Evolutionary conservation across 345 rosid species (phyloP).

Genomic region (Ailanthus altissimus): DNA sequence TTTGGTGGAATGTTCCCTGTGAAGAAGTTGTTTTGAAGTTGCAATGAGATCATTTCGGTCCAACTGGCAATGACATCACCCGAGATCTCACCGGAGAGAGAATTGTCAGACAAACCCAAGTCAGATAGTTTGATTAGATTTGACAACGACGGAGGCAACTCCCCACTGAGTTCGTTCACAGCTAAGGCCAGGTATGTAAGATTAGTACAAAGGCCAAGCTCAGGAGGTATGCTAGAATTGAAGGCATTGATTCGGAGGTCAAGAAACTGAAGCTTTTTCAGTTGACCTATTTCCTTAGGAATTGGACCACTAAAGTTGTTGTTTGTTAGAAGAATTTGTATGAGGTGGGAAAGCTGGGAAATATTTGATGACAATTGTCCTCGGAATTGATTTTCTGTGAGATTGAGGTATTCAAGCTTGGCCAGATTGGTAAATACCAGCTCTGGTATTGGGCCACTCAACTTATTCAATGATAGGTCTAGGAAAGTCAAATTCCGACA

Average conservation of each 20-base stretch:
- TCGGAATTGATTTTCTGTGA: constrained; percentile 37
- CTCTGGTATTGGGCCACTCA: constrained; percentile 48
- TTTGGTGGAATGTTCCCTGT: constrained; percentile 50
- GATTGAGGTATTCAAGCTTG: constrained; percentile 46
- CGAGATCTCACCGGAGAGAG: constrained; percentile 47
- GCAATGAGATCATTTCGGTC: constrained; percentile 49
- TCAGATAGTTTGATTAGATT: constrained; percentile 34
- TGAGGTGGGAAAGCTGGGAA: constrained; percentile 47
- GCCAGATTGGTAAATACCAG: constrained; percentile 40
- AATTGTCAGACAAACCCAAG: constrained; percentile 44
- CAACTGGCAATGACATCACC: constrained; percentile 45
- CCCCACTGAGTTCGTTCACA: constrained; percentile 49
- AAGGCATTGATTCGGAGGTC: constrained; percentile 42
- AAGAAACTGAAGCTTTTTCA: constrained; percentile 39
- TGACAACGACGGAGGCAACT: constrained; percentile 53
- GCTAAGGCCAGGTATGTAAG: constrained; percentile 62
- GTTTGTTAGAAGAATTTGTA: background rate
- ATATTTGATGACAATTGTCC: constrained; percentile 32
- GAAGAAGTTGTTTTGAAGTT: constrained; percentile 51
- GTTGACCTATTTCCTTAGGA: constrained; percentile 51
- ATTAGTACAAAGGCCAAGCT: constrained; percentile 53
- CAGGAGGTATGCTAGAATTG: constrained; percentile 56
- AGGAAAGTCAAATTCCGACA: constrained; percentile 53
- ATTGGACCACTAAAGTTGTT: constrained; percentile 40
- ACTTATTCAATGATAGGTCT: constrained; percentile 49